Conservation (phyloP, 106 monocot genomes). For the Posidonia australis region DNA sequence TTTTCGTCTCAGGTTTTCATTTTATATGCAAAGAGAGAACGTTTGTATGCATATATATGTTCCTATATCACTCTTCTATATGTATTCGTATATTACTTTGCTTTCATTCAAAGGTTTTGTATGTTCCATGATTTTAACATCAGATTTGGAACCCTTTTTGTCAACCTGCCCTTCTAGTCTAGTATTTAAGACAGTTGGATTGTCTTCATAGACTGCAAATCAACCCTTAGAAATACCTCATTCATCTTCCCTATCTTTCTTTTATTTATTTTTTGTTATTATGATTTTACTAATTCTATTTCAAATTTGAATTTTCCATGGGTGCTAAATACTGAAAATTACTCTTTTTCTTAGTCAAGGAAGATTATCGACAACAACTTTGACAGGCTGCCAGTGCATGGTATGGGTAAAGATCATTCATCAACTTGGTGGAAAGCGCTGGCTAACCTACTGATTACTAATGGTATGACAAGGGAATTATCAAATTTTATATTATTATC, state of each 20-base stretch:
- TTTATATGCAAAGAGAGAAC: too few species aligned
- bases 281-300: not conserved
- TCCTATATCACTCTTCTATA: too few species aligned
- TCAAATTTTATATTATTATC: not conserved
- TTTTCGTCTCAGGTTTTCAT: not conserved
- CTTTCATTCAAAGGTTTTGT: too few species aligned
- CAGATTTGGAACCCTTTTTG: too few species aligned
- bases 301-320: too few species aligned
- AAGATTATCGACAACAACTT: constrained; percentile 66
- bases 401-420: constrained; percentile 73
- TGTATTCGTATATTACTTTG: too few species aligned
- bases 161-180: too few species aligned
- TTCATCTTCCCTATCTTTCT: not conserved
- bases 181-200: too few species aligned
- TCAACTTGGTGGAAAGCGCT: constrained; percentile 94
- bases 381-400: constrained; percentile 79
- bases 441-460: constrained; percentile 48
- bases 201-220: too few species aligned
- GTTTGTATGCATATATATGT: too few species aligned
- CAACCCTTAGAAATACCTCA: too few species aligned
- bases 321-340: not conserved
- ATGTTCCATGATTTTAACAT: too few species aligned
- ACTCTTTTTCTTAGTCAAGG: constrained; percentile 41
- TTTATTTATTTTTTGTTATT: not conserved
- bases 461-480: constrained; percentile 34